Conservation (phyloP, 176 grass and related monocot genomes). For the Juncus effusus region DNA sequence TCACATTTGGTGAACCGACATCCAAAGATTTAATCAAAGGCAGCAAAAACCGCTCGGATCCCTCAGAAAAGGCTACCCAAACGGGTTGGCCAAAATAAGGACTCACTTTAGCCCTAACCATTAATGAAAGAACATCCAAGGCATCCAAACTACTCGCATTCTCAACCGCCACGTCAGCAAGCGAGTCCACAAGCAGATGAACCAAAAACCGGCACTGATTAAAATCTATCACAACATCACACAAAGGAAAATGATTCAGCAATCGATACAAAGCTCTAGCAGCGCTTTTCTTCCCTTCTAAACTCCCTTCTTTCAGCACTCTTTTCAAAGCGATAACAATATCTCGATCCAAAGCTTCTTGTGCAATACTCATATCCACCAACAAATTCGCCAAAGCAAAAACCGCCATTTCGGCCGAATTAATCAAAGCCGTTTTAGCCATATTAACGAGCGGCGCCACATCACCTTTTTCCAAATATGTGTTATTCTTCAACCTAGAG, state of each 20-base stretch:
- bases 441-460: slow-evolving; percentile 83
- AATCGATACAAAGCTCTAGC: slow-evolving; percentile 64
- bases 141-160: slow-evolving; percentile 44
- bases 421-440: slow-evolving; percentile 78
- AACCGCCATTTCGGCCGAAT: slow-evolving; percentile 79
- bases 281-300: slow-evolving; percentile 84
- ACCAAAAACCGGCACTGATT: slow-evolving; percentile 63
- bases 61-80: slow-evolving; percentile 64
- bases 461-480: slow-evolving; percentile 67
- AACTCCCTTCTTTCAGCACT: slow-evolving; percentile 82
- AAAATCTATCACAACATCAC: slow-evolving; percentile 69
- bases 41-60: slow-evolving; percentile 61
- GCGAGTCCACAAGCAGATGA: slow-evolving; percentile 66
- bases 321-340: slow-evolving; percentile 68
- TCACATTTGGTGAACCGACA: slow-evolving; percentile 57
- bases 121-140: slow-evolving; percentile 62
- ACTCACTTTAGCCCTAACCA: slow-evolving; percentile 53
- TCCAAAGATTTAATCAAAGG: slow-evolving; percentile 61
- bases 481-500: slow-evolving; percentile 53
- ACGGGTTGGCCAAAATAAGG: slow-evolving; percentile 50
- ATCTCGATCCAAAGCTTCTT: slow-evolving; percentile 67
- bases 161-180: slow-evolving; percentile 63
- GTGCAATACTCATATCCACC: slow-evolving; percentile 70
- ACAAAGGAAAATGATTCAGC: slow-evolving; percentile 68
- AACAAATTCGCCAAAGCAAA: slow-evolving; percentile 85